Evolutionary conservation across 129 eudicot species (phyloP), one percentile per base, ranked within the genome.

Genomic region (Artemisia tridentata): DNA sequence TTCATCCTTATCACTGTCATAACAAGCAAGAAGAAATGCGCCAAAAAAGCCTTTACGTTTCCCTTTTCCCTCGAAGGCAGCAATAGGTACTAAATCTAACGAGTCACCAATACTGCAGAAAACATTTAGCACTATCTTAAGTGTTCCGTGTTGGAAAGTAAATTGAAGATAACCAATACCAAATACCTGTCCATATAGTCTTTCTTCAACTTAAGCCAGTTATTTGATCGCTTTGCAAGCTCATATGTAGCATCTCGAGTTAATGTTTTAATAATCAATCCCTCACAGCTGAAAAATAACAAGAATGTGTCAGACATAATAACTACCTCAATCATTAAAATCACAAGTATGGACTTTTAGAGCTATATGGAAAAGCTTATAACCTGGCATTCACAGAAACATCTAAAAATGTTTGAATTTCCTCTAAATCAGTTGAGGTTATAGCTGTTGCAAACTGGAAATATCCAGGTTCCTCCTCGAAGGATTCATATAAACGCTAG

Each of bases 21-120:
- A 93, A 82, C 98, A 93, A 56, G 98, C 98, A 71, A 89, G 95
- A 63, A 93, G 98, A 80, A 89, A 93, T 14, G 98, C 91, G 8
- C 98, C 98, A 77, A 84, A 93, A 50, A 78, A 90, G 74, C 98
- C 98, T 85, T 78, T 72, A 64, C 97, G 97, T 77, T 93, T 93
- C 19, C 98, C 98, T 63, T 87, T 78, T 34, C 98, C 98, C 79
- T 93, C 92, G 71, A 87, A 93, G 59, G 97, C 98, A 43, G 86
- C 98, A 72, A 93, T 89, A 12, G 96, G 98, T 20, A 93, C 97
- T 84, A 93, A 77, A 82, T 93, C 98, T 55, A 93, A 76, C 0
- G 97, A 93, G 79, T 93, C 98, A 17, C 97, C 98, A 16, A 93
- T 82, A 70, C 98, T 93, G 88, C 75, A 84, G 8, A 75, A 48